Base-by-base conservation (phyloP, 2,329 filamentous ascomycete species). In the Trichoderma sp. region DNA sequence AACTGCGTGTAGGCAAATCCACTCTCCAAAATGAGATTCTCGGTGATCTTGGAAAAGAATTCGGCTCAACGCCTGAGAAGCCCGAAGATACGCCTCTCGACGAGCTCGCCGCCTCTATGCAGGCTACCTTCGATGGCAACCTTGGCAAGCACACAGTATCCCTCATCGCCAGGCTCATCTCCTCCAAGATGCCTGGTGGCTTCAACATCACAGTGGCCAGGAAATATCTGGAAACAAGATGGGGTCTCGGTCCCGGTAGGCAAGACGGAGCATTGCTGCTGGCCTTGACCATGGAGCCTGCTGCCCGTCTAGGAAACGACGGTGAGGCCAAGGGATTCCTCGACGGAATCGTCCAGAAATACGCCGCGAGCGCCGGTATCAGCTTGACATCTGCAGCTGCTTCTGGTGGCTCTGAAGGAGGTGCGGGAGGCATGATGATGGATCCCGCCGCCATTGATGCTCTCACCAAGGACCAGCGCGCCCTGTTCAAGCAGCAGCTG, bases 21-120 rank as follows among this genome's bases (percentile, higher is more conserved):
- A 99, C 96, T 8, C 90, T 99, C 28, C 96, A 99, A 81, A 99
- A 99, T 82, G 96, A 99, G 83, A 98, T 99, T 76, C 90, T 99
- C 34, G 96, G 96, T 84, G 96, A 99, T 81, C 85, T 99, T 75
- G 95, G 95, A 81, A 99, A 98, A 83, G 96, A 99, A 84, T 99
- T 99, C 78, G 96, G 96, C 73, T 97, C 95, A 14, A 98, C 96
- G 18, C 96, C 96, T 71, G 96, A 99, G 82, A 98, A 98, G 86
- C 95, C 96, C 67, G 96, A 99, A 88, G 96, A 99, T 82, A 97
- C 93, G 58, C 96, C 96, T 74, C 87, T 99, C 60, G 96, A 99
- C 82, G 96, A 99, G 84, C 88, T 99, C 73, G 93, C 95, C 86
- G 94, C 93, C 70, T 87, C 96, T 9, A 97, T 99, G 92, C 96